Evolutionary conservation across 768 basidiomycete species (phyloP), one percentile per base, ranked within the genome.

Genomic region (Leccinum variicolor): DNA sequence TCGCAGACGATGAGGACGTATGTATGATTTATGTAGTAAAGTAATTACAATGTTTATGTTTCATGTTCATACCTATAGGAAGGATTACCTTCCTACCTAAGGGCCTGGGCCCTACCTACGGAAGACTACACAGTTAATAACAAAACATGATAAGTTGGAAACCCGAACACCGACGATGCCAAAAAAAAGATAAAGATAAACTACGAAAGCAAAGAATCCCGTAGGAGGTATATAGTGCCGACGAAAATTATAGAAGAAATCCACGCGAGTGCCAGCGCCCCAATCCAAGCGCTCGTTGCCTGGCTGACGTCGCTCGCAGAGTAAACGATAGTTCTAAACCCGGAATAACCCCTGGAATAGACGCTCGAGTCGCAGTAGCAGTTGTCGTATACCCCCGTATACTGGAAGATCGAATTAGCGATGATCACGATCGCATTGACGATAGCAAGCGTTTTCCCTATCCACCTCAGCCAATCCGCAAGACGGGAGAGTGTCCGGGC

Each of bases 331-430:
- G 78, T 69, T n/a, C 66, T 49, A 52, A 69, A 78, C 3, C 74
- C 74, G 0, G 39, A 34, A 1, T 43, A 3, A 21, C 69, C 65
- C 61, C 65, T 57, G 0, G 39, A 52, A 4, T 53, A 53, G 4
- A 71, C 58, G 41, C 64, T 72, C 28, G 72, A 62, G 28, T 70
- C 60, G 31, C 73, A 75, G 11, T 60, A 75, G 48, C 74, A 75
- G 4, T 57, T 64, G 14, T 63, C 49, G 47, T 62, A 75, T 8
- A 68, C 52, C 33, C 64, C 57, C 9, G 66, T 48, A 29, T 66
- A 75, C 45, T 75, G 71, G 36, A 75, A 62, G 6, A 75, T 3
- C n/a, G 69, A 73, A 13, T 56, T 60, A 34, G 60, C 23, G 23
- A 74, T 1, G 53, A 71, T 60, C 3, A 60, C 60, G 15, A 67